These are phyloP conservation scores for Diutina sp. DNA, from an alignment of 1,139 yeast species.

Conservation along the genomic window DNA sequence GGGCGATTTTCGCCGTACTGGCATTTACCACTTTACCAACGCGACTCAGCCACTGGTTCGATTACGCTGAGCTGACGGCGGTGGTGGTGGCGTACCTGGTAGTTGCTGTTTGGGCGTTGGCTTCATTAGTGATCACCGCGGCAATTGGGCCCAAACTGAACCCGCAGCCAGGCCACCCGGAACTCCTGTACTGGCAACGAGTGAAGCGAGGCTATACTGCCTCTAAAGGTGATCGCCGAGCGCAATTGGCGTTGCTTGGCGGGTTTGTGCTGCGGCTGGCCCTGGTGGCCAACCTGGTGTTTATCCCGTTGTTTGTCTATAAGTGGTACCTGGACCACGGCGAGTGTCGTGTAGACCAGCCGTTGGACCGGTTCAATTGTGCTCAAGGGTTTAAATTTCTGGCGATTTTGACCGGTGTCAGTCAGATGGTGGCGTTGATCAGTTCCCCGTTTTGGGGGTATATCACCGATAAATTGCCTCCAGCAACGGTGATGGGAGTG, in stretches of 20 bases:
- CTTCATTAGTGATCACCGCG: slow-evolving; percentile 13
- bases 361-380: slow-evolving; percentile 28
- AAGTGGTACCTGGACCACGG: slow-evolving; percentile 40
- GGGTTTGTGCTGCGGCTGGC: slow-evolving; percentile 55
- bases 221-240: slow-evolving; percentile 17
- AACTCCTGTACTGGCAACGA: slow-evolving; percentile 12
- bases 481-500: slow-evolving; percentile 11
- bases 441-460: slow-evolving; percentile 57
- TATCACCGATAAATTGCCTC: slow-evolving; percentile 34
- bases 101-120: slow-evolving; percentile 31
- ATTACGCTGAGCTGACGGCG: slow-evolving; percentile 16
- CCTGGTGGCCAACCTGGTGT: slow-evolving; percentile 46
- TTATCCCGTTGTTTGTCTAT: slow-evolving; percentile 53
- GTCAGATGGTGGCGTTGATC: slow-evolving; percentile 42
- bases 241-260: slow-evolving; percentile 45
- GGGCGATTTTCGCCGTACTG: slow-evolving; percentile 50
- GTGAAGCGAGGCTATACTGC: slow-evolving; percentile 29
- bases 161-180: background rate
- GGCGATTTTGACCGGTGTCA: slow-evolving; percentile 57
- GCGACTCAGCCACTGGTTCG: slow-evolving; percentile 15
- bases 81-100: slow-evolving; percentile 35
- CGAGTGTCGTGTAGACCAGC: slow-evolving; percentile 24
- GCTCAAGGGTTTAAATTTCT: slow-evolving; percentile 53
- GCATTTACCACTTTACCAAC: slow-evolving; percentile 37
- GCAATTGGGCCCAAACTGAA: slow-evolving; percentile 13